A percentile compares a stretch with the other conserved stretches of the same genome.
Conservation (phyloP, 305 asterid species). For the Plantago rigida region DNA sequence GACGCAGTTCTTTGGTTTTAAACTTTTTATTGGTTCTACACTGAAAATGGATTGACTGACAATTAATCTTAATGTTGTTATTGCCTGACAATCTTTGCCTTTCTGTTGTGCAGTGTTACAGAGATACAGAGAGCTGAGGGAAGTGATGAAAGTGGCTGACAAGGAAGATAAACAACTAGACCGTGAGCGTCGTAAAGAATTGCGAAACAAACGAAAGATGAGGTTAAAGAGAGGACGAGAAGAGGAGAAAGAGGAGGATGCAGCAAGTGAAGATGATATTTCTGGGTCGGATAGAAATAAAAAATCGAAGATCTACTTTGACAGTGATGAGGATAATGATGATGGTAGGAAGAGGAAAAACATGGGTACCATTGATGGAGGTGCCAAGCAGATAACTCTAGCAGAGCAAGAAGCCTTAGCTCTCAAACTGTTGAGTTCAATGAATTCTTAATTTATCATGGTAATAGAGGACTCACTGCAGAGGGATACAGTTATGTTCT, state of each 20-base stretch:
- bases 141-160: slow-evolving; percentile 56
- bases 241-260: slow-evolving; percentile 37
- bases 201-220: slow-evolving; percentile 59
- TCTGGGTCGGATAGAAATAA: slow-evolving; percentile 47
- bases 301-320: slow-evolving; percentile 50
- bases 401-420: slow-evolving; percentile 86
- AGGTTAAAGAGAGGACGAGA: slow-evolving; percentile 54
- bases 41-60: background rate
- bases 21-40: background rate
- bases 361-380: slow-evolving; percentile 23
- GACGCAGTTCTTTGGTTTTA: too few species aligned
- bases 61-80: background rate
- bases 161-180: slow-evolving; percentile 72
- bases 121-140: slow-evolving; percentile 55
- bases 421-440: slow-evolving; percentile 61
- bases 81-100: slow-evolving; percentile 6
- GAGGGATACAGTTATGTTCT: too few species aligned
- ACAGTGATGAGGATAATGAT: slow-evolving; percentile 49
- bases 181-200: slow-evolving; percentile 57
- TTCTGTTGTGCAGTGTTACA: slow-evolving; percentile 45
- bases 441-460: slow-evolving; percentile 40
- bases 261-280: slow-evolving; percentile 29
- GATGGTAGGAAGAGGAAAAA: slow-evolving; percentile 24
- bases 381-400: slow-evolving; percentile 35
- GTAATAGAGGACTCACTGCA: too few species aligned